phyloP scores from a whole-genome alignment of 2,329 filamentous ascomycete species.

The Acephala macrosclerotiorum region DNA sequence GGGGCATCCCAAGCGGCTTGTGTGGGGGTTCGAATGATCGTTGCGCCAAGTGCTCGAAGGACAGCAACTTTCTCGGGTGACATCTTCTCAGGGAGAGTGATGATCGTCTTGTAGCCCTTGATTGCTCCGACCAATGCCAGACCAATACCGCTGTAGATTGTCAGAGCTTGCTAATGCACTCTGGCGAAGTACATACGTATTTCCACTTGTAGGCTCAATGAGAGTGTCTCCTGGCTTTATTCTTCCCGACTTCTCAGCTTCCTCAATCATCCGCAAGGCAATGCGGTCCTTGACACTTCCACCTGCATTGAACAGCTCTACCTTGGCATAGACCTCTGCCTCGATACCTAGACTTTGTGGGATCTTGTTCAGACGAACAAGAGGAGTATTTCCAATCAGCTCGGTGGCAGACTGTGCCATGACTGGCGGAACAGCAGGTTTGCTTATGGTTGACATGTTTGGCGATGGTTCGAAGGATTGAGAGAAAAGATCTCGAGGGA shows the following conservation, averaged over 20 bases:
- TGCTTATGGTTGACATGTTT: constrained; percentile 35
- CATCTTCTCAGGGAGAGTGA: constrained; percentile 99
- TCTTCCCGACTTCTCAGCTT: constrained; percentile 87
- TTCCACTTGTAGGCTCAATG: constrained; percentile 97
- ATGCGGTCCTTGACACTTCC: constrained; percentile 96
- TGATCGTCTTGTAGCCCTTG: constrained; percentile 98
- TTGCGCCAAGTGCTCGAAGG: constrained; percentile 89
- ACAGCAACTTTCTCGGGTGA: constrained; percentile 97
- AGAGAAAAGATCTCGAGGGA: not conserved
- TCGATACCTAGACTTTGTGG: constrained; percentile 90
- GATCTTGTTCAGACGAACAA: constrained; percentile 91
- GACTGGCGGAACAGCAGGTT: constrained; percentile 36
- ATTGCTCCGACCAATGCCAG: constrained; percentile 92
- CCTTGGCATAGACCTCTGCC: constrained; percentile 88
- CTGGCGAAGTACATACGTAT: constrained; percentile 64
- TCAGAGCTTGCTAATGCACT: constrained; percentile 37
- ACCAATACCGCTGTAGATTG: constrained; percentile 74
- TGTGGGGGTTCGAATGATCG: constrained; percentile 96
- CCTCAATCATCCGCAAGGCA: constrained; percentile 95
- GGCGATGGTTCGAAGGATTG: not conserved
- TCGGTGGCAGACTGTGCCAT: constrained; percentile 72
- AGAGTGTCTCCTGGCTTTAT: constrained; percentile 97
- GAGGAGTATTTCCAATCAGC: constrained; percentile 95
- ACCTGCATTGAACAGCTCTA: constrained; percentile 93
- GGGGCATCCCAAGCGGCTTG: constrained; percentile 94